Conservation (phyloP, 2,329 filamentous ascomycete species). For the Monosporascus sp. region DNA sequence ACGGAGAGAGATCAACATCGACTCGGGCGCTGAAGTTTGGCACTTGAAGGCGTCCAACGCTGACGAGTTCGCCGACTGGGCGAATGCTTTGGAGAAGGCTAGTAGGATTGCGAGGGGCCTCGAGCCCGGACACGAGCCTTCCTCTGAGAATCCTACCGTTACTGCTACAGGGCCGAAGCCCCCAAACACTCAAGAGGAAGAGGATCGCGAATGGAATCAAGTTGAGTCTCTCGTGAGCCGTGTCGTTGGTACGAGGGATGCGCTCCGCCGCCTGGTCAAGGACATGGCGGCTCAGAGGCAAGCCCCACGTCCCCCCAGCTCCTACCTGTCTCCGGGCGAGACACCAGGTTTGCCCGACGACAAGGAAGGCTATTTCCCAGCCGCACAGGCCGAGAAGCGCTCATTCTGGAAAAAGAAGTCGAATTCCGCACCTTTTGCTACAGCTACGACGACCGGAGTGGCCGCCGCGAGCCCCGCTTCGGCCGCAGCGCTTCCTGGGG, state of each 20-base stretch:
- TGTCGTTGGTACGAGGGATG: constrained; percentile 82
- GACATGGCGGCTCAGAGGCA: constrained; percentile 68
- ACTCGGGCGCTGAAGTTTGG: constrained; percentile 96
- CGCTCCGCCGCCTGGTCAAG: constrained; percentile 77
- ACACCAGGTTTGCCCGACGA: constrained; percentile 42
- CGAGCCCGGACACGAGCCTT: constrained; percentile 30
- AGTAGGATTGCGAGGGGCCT: constrained; percentile 59
- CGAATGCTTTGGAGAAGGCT: constrained; percentile 75
- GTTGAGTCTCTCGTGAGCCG: constrained; percentile 82
- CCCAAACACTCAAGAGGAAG: constrained; percentile 40
- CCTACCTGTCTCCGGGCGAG: constrained; percentile 34
- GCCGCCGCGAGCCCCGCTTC: constrained; percentile 37
- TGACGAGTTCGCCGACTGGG: constrained; percentile 86
- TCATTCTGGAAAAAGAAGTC: constrained; percentile 92
- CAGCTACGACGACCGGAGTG: constrained; percentile 33
- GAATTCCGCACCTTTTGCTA: constrained; percentile 45
- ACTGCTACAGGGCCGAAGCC: constrained; percentile 23
- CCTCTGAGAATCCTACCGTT: constrained; percentile 17
- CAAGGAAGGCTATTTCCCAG: constrained; percentile 50
- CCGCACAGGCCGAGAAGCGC: constrained; percentile 50
- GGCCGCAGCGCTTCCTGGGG: constrained; percentile 23
- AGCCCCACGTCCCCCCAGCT: constrained; percentile 27
- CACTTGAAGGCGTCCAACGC: constrained; percentile 79
- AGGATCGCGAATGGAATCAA: constrained; percentile 81
- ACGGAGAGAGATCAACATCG: constrained; percentile 87